A percentile compares a stretch with the other conserved stretches of the same genome.
phyloP scores from a whole-genome alignment of 2,329 filamentous ascomycete species.

The Colletotrichum plurivorum region DNA sequence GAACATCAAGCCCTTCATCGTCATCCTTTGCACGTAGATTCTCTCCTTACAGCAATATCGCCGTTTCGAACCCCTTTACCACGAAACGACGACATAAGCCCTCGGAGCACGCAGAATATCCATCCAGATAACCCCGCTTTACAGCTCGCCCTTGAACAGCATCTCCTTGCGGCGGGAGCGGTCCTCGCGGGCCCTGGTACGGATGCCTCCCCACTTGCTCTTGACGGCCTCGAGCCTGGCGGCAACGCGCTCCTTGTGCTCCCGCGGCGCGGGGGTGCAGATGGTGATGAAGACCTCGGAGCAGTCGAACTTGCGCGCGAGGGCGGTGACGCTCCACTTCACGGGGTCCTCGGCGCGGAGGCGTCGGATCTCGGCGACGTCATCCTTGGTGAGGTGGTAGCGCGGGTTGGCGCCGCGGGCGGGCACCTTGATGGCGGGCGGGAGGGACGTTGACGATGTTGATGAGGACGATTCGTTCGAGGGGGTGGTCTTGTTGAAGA shows the following conservation, averaged over 20 bases:
- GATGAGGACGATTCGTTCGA: slow-evolving; percentile 33
- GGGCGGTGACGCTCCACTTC: slow-evolving; percentile 66
- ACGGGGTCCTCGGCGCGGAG: slow-evolving; percentile 68
- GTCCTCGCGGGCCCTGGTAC: slow-evolving; percentile 69
- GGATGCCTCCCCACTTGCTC: slow-evolving; percentile 71
- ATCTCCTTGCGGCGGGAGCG: slow-evolving; percentile 66
- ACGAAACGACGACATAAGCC: not conserved
- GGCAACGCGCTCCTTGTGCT: slow-evolving; percentile 63
- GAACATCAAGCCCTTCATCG: no score
- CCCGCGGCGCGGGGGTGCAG: slow-evolving; percentile 64
- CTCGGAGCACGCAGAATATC: not conserved
- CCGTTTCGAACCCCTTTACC: not conserved
- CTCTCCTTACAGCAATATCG: no score
- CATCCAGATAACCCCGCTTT: slow-evolving; percentile 37
- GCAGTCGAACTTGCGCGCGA: slow-evolving; percentile 65
- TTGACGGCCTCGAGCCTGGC: slow-evolving; percentile 63
- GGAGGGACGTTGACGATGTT: slow-evolving; percentile 44
- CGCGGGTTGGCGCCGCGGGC: slow-evolving; percentile 49
- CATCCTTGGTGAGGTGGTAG: slow-evolving; percentile 68
- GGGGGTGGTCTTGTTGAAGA: slow-evolving; percentile 49
- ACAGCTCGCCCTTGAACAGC: slow-evolving; percentile 67
- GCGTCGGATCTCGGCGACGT: slow-evolving; percentile 72
- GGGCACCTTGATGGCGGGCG: slow-evolving; percentile 48
- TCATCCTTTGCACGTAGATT: no score
- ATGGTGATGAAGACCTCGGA: slow-evolving; percentile 67